Evolutionary conservation across 495 filamentous ascomycete genomes (phyloP), one percentile per base, ranked within the genome.

Genomic region (Penicillium mononematosum): DNA sequence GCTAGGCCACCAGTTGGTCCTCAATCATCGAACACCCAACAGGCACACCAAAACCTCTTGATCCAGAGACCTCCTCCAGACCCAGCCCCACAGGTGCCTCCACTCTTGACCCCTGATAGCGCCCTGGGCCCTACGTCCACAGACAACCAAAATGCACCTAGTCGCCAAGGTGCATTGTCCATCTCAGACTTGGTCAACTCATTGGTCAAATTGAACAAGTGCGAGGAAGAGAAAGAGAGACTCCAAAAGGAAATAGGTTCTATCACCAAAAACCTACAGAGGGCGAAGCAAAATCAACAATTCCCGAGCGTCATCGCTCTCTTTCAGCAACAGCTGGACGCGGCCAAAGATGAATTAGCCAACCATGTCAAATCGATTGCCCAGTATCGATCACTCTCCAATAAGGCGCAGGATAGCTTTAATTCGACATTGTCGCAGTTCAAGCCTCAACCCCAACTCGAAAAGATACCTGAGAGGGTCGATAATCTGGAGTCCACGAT

Each of bases 231-330:
- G 29, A 66, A 59, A 36, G 62, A 69, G 17, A 58, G 45, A 16
- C 25, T 73, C 2, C 43, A 70, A 27, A 68, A 68, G 42, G 55
- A 50, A 27, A 61, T 58, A 24, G 58, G 43, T 14, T 53, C 52
- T 3, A 63, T 65, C 7, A 45, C 56, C 12, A 59, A 48, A 1
- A 39, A 63, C 1, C 25, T 67, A 9, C 49, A 56, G n/a, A 67
- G 53, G 45, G 70, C 70, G 4, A 65, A 53, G 17, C 58, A 62
- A 5, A 27, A 45, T 5, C 50, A 45, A 10, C 46, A 50, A 24
- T 73, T 71, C 34, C 62, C 68, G 1, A 60, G 68, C 5, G 61
- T 63, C 0, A 45, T 47, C 16, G 56, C 63, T 10, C 63, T 55
- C 9, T 47, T 46, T 5, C 53, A 55, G 34, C 32, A 36, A 10